Base-by-base conservation (phyloP, 352 stramenopile species). In the Phytophthora kernoviae region DNA sequence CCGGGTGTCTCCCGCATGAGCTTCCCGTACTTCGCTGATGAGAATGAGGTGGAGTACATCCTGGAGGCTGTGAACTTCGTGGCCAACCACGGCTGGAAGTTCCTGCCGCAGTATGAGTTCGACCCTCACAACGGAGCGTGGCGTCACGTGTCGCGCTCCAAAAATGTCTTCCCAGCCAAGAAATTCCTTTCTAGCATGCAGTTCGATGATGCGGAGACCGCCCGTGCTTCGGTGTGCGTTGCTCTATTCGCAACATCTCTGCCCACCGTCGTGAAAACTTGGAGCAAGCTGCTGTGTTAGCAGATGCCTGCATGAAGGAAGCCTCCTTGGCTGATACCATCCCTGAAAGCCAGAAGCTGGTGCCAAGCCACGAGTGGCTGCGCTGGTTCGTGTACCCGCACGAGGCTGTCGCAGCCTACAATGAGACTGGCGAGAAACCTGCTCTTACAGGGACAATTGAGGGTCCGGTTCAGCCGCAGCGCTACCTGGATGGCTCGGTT, bases 1-100 rank as follows among this genome's bases (percentile, higher is more conserved):
- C 97, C 97, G 0, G 97, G 97, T 12, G 98, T 98, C 42, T 96
- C 93, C 7, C 81, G 97, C 30, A 65, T 99, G 15, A 98, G 92
- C 69, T 88, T 99, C 24, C 84, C 90, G 33, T 97, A 96, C 68
- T 96, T 88, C 26, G 72, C 96, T 17, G 69, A 73, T 24, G 64
- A 85, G 15, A 79, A 84, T 12, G 86, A 98, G 58, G 82, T 97
- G 6, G 79, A 98, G 11, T 99, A 98, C 79, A 94, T 99, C 17
- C 51, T 98, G 2, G 46, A 89, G 5, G 94, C 97, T 5, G 74
- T 99, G 26, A 76, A 87, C 36, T 98, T 97, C 73, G 91, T 99
- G 17, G 88, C 94, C 4, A 79, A 85, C 32, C 65, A 98, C 58
- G 97, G 92, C 46, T 97, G 84, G 81, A 90, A 90, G 37, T 91